Evolutionary conservation across 2,329 filamentous ascomycete genomes (phyloP).

Genomic region (Botrytis cinerea): DNA sequence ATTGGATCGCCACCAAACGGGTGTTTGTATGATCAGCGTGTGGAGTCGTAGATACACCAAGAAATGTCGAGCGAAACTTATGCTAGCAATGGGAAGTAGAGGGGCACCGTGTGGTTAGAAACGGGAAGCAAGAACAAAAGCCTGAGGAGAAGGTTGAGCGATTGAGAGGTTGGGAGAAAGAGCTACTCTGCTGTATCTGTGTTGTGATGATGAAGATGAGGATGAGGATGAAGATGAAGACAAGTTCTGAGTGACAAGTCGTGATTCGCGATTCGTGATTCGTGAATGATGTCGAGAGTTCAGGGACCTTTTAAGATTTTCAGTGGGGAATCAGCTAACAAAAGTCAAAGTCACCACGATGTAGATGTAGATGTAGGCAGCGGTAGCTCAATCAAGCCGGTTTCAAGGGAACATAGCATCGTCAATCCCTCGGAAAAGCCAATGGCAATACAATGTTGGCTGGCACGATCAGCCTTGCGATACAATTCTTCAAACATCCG

Average conservation of each 20-base stretch:
- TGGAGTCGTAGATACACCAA: neutral
- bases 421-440: neutral
- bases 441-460: neutral
- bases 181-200: neutral
- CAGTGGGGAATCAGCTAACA: neutral
- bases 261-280: too few relatives aligned
- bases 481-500: neutral
- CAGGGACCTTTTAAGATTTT: neutral
- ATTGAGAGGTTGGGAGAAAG: neutral
- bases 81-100: neutral
- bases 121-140: neutral
- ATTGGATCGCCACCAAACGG: neutral
- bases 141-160: neutral
- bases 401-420: neutral
- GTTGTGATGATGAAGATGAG: neutral
- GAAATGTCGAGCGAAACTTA: neutral
- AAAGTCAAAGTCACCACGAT: neutral
- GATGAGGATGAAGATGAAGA: neutral
- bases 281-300: neutral
- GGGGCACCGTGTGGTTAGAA: neutral
- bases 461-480: neutral
- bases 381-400: neutral
- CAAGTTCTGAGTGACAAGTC: neutral
- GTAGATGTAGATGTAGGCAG: too few relatives aligned
- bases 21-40: neutral